Base-by-base conservation (phyloP, 345 rosid genomes). In the Salix purpurea region DNA sequence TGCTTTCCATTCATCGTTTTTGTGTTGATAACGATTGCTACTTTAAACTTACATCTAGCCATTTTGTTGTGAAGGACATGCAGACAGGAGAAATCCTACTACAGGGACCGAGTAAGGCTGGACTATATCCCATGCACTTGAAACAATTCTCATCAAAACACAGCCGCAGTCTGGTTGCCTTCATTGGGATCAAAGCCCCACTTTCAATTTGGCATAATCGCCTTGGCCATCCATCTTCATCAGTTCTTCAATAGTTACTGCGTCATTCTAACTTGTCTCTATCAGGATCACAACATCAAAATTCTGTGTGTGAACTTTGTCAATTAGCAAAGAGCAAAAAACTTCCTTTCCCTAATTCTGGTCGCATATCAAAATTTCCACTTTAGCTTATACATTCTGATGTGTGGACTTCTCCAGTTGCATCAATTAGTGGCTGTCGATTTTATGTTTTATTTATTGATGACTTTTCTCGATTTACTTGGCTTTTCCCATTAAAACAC, bases 161-260 rank as follows among this genome's bases (percentile, higher is more conserved):
- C 0, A 16, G 2, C 1, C 0, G 0, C 0, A 5, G 0, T 5
- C 0, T 16, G 0, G 1, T 50, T 16, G 2, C n/a, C 0, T 16
- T 50, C 0, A 16, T 50, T 5, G 8, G 21, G 1, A 1, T 50
- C 7, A 50, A 1, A 50, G 56, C 21, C 16, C 0, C n/a, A 5
- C 0, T 16, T 5, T 16, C 1, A 50, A 14, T 16, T 1, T 50
- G 2, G 56, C n/a, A 50, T 5, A 16, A 50, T 1, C 0, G 2
- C 0, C 56, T 15, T 0, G 8, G 1, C 5, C 7, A 1, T 0
- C 54, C 19, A 48, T 15, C 18, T 16, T 48, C 7, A 15, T 16
- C 1, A 16, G 21, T 5, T 1, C 0, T 50, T 2, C 21, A 50
- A 16, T 21, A 50, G 0, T 5, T 48, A 2, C 0, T 48, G 13